Evolutionary conservation across 1,284 basidiomycete species (phyloP).

Genomic region (Inonotus obliquus): DNA sequence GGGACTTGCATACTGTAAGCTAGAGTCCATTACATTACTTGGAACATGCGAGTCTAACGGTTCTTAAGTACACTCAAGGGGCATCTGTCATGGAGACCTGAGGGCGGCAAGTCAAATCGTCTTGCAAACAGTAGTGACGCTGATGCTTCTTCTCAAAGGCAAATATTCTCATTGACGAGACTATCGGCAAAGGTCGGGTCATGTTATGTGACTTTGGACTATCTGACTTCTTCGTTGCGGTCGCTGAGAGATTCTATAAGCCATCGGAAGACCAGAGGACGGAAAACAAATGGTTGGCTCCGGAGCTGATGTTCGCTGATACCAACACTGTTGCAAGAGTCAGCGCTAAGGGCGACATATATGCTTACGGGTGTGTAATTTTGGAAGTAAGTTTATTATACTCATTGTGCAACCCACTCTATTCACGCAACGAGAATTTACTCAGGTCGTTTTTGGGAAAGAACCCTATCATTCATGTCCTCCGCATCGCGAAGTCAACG

Average conservation of each 20-base stretch:
- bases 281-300: neutral
- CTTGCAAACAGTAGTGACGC: neutral
- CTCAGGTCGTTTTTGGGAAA: neutral
- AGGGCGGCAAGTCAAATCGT: neutral
- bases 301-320: neutral
- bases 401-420: neutral
- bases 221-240: neutral
- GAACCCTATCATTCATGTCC: neutral
- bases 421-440: neutral
- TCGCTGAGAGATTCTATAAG: neutral
- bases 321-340: neutral
- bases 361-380: neutral
- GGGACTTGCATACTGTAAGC: neutral
- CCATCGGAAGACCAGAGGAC: neutral
- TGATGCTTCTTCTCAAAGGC: neutral
- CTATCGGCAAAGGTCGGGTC: neutral
- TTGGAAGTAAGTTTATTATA: neutral
- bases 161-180: neutral
- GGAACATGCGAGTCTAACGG: neutral
- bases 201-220: slow-evolving; percentile 1
- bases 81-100: neutral
- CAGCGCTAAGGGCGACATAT: neutral
- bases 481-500: neutral
- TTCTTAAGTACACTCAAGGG: neutral
- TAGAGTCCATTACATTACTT: neutral